Evolutionary conservation across 805 yeast genomes (phyloP).

Genomic region (Zygosaccharomyces pseudorouxii): DNA sequence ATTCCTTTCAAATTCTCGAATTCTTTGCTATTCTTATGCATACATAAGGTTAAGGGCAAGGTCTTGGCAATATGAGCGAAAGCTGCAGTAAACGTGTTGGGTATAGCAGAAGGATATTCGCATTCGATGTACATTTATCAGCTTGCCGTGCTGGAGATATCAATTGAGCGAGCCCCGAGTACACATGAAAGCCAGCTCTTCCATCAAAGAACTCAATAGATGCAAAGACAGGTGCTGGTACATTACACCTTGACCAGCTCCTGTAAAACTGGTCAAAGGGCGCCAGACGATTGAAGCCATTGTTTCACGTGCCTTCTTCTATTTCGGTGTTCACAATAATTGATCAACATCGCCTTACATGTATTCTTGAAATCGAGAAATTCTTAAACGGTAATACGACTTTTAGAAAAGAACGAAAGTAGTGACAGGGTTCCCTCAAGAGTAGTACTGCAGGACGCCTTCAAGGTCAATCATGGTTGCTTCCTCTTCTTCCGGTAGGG

Average conservation of each 20-base stretch:
- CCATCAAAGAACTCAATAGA: no score
- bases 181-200: no score
- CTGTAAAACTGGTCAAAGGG: neutral
- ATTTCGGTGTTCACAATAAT: neutral
- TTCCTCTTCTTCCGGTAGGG: constrained; percentile 3
- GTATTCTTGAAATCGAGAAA: neutral
- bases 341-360: neutral
- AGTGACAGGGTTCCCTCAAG: neutral
- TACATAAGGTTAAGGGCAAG: no score
- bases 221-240: no score
- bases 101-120: no score
- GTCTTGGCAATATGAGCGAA: no score
- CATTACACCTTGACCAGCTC: neutral
- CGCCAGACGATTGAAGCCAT: neutral
- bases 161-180: no score
- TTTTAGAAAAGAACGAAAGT: neutral
- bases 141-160: no score
- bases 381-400: neutral
- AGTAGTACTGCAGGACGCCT: neutral
- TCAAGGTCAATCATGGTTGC: neutral
- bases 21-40: no score
- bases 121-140: no score
- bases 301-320: neutral
- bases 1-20: no score
- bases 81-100: no score